phyloP scores from a whole-genome alignment of 129 eudicot genomes.

The Flaveria robusta region DNA sequence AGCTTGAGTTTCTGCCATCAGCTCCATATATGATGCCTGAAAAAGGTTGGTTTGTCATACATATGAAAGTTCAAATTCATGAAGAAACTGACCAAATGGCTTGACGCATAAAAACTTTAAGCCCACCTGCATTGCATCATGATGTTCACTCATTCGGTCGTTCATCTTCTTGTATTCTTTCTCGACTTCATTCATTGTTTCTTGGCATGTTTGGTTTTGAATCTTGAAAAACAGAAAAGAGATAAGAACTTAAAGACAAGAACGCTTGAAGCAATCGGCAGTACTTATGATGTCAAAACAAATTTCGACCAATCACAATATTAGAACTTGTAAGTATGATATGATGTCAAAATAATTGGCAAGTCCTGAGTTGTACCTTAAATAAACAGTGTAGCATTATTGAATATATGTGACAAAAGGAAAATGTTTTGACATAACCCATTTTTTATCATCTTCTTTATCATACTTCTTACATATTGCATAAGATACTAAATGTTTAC shows the following conservation, averaged over 20 bases:
- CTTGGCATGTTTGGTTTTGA: conserved; percentile 84
- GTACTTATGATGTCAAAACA: background rate
- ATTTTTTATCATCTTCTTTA: conserved; percentile 6
- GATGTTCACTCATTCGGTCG: conserved; percentile 61
- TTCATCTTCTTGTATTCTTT: conserved; percentile 79
- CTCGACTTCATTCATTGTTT: conserved; percentile 77
- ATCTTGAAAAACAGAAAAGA: conserved; percentile 48
- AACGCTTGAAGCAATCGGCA: background rate
- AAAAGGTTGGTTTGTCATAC: conserved; percentile 21
- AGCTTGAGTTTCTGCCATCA: conserved; percentile 75
- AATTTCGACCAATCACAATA: conserved; percentile 18
- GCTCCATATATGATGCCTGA: conserved; percentile 77
- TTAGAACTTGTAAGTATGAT: background rate
- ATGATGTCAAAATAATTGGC: background rate
- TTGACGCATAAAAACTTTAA: conserved; percentile 10
- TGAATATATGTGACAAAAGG: background rate
- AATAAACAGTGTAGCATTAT: background rate
- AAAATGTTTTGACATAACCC: background rate
- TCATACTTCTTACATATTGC: background rate
- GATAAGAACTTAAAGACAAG: conserved; percentile 18
- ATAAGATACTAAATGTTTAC: background rate
- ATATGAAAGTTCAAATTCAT: conserved; percentile 25
- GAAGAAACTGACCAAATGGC: background rate
- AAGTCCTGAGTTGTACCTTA: background rate
- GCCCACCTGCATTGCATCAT: conserved; percentile 83